Evolutionary conservation across 2,329 filamentous ascomycete genomes (phyloP).

Genomic region (Ceratocystiopsis minuta): DNA sequence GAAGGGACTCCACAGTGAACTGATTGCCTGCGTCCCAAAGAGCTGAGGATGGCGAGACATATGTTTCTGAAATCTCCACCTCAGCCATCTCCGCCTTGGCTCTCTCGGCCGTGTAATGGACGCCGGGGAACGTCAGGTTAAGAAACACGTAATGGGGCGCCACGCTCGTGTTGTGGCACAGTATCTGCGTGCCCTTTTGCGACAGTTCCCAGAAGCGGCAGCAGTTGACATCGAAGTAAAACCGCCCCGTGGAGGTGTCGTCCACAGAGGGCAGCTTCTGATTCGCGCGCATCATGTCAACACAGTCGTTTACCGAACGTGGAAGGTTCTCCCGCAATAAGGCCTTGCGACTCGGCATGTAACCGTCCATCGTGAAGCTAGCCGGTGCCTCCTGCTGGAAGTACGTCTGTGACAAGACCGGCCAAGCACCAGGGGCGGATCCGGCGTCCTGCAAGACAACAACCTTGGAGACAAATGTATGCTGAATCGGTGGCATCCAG

Average conservation of each 20-base stretch:
- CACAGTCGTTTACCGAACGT: conserved; percentile 4
- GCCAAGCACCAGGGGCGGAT: conserved; percentile 1
- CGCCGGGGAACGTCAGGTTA: conserved; percentile 12
- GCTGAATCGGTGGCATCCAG: too few species aligned
- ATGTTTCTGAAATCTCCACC: too few species aligned
- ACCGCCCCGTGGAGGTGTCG: conserved; percentile 5
- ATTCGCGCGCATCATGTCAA: conserved; percentile 4
- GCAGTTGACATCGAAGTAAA: conserved; percentile 18
- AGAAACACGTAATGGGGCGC: conserved; percentile 22
- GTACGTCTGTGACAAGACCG: conserved; percentile 14
- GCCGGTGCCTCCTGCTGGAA: conserved; percentile 18
- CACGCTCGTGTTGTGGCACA: conserved; percentile 15
- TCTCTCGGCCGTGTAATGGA: not conserved
- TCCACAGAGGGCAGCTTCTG: conserved; percentile 5
- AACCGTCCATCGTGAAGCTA: conserved; percentile 26
- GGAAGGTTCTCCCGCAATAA: conserved; percentile 19
- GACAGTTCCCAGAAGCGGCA: conserved; percentile 30
- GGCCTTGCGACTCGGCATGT: conserved; percentile 23
- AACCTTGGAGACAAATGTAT: too few species aligned
- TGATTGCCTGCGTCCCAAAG: conserved; percentile 10
- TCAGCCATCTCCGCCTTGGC: conserved; percentile 7
- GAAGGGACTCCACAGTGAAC: conserved; percentile 23
- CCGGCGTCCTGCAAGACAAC: too few species aligned
- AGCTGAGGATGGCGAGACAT: too few species aligned
- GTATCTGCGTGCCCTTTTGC: conserved; percentile 15